Evolutionary conservation across 306 rosid species (phyloP).

Genomic region (Begonia masoniana): DNA sequence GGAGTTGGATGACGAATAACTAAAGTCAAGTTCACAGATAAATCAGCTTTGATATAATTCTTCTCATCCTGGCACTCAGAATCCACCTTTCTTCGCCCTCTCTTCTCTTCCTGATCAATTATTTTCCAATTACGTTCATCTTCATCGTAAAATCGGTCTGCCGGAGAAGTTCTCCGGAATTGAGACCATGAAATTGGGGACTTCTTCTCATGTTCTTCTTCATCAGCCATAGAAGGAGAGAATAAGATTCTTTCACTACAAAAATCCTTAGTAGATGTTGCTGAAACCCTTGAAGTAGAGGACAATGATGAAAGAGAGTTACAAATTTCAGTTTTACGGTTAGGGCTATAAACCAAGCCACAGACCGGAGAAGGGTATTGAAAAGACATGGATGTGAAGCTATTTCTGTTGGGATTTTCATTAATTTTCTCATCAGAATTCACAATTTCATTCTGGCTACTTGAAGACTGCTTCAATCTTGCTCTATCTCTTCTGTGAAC

Average conservation of each 20-base stretch:
- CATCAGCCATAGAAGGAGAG: constrained; percentile 11
- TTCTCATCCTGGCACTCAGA: constrained; percentile 15
- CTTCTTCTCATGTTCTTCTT: constrained; percentile 1
- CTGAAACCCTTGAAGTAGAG: constrained; percentile 24
- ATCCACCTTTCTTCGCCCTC: constrained; percentile 21
- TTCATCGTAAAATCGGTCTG: constrained; percentile 13
- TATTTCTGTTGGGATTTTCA: constrained; percentile 10
- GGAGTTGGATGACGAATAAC: constrained; percentile 14
- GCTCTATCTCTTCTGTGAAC: constrained; percentile 93
- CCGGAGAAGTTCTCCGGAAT: constrained; percentile 26
- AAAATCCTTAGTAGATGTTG: constrained; percentile 14
- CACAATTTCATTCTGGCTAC: constrained; percentile 16
- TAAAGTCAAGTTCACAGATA: constrained; percentile 30
- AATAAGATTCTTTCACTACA: constrained; percentile 13
- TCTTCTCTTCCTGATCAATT: constrained; percentile 17
- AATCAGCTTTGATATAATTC: constrained; percentile 19
- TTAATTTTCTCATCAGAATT: constrained; percentile 13
- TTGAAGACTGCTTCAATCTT: constrained; percentile 40
- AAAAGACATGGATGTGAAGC: constrained; percentile 18
- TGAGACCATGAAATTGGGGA: constrained; percentile 15
- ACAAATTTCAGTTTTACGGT: constrained; percentile 35
- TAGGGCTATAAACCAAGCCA: constrained; percentile 37
- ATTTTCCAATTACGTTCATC: constrained; percentile 8
- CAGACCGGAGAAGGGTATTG: constrained; percentile 32
- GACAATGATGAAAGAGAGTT: constrained; percentile 17